Base-by-base conservation (phyloP, 345 rosid genomes). In the Eucalyptus marginata region DNA sequence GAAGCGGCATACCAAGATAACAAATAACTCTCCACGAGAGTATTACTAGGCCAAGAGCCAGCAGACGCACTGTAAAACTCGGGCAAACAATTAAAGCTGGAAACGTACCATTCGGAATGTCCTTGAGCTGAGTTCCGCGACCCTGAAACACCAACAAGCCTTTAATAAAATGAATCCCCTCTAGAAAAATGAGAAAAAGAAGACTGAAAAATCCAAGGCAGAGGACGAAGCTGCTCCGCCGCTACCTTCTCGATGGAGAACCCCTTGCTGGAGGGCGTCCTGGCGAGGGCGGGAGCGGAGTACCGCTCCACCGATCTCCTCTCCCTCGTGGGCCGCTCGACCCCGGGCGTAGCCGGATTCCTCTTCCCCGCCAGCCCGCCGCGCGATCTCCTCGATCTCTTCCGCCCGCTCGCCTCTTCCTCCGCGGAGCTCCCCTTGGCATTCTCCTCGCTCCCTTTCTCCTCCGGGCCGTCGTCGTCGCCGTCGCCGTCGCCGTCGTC, bases 221-320 rank as follows among this genome's bases (percentile, higher is more conserved):
- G 62, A 56, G 62, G 29, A 56, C 29, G 88, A 86, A 90, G 52
- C 7, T 7, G 8, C 25, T 36, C 24, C 66, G 24, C 79, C 33
- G 24, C 33, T 89, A 95, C 99, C 98, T 98, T 95, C 85, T 89
- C 96, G 87, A 97, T 96, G 5, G 96, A 94, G 76, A 98, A 83
- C 7, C 95, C 89, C 88, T 96, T 98, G 89, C 90, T 88, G 10
- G 94, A 89, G 10, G 95, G 91, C 44, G 97, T 87, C 86, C 96
- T 93, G 36, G 91, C 90, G 87, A 93, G 91, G 86, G 95, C 92
- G 10, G 99, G 93, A 27, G 90, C 91, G 14, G 99, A 95, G 93
- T 94, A 98, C 88, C 99, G 96, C 89, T 98, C 99, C 33, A 98
- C 99, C 29, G 93, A 86, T 92, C 95, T 98, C 92, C 98, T 93